Evolutionary conservation across 2,329 filamentous ascomycete species (phyloP).

Genomic region (Berkeleyomyces rouxiae): DNA sequence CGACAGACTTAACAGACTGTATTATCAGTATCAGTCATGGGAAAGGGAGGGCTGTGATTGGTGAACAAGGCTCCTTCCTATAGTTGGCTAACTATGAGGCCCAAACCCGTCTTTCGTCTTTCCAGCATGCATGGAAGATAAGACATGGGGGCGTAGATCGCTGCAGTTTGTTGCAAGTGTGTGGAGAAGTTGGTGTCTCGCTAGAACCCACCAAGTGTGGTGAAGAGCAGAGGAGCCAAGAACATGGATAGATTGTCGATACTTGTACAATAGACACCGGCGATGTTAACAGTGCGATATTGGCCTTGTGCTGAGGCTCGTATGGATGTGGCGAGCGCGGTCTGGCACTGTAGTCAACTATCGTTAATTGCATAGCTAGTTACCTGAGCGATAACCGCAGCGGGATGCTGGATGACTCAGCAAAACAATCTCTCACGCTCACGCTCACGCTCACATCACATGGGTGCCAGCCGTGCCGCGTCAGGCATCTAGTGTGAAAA

Average conservation of each 20-base stretch:
- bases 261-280: neutral
- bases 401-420: too few species aligned
- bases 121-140: neutral
- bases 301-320: too few species aligned
- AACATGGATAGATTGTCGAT: neutral
- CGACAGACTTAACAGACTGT: neutral
- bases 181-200: neutral
- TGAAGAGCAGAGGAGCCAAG: neutral
- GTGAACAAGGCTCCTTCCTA: neutral
- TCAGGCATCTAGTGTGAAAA: neutral
- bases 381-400: too few species aligned
- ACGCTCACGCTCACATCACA: too few species aligned
- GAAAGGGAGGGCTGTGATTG: neutral
- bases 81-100: neutral
- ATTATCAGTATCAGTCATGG: neutral
- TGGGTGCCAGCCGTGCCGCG: too few species aligned
- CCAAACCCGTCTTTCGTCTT: neutral
- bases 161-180: neutral
- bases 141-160: neutral
- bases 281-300: too few species aligned
- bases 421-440: too few species aligned
- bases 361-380: too few species aligned
- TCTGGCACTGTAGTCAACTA: too few species aligned
- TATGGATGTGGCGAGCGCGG: too few species aligned
- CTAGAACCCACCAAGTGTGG: neutral